These are phyloP conservation scores for Atkinsonella texensis DNA, from an alignment of 2,329 filamentous ascomycete genomes.

Conservation along the genomic window DNA sequence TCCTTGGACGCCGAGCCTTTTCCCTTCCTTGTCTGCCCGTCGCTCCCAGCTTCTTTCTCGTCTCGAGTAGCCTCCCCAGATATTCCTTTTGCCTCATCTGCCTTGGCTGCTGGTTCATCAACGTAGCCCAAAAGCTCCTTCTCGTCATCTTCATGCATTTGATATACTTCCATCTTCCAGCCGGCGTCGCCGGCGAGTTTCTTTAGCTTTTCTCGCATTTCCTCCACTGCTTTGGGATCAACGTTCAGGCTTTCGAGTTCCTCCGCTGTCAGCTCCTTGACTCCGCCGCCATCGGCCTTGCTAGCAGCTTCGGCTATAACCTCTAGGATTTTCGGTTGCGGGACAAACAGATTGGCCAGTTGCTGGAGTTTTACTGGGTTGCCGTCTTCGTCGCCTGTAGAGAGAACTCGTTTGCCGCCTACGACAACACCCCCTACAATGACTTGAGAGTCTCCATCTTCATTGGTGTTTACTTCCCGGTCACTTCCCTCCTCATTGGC, in stretches of 20 bases:
- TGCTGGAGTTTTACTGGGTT: constrained; percentile 31
- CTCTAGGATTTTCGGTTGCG: constrained; percentile 15
- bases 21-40: constrained; percentile 16
- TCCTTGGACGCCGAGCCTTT: not conserved
- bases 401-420: constrained; percentile 37
- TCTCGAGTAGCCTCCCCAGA: constrained; percentile 19
- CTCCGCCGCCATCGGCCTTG: constrained; percentile 47
- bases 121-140: constrained; percentile 59
- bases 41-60: constrained; percentile 1
- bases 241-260: constrained; percentile 59
- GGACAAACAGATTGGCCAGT: constrained; percentile 17
- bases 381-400: constrained; percentile 32
- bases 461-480: constrained; percentile 17
- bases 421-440: constrained; percentile 43
- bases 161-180: constrained; percentile 73
- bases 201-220: constrained; percentile 55
- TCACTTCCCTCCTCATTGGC: constrained; percentile 6
- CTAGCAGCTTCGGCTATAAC: constrained; percentile 32
- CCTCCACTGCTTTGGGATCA: constrained; percentile 53
- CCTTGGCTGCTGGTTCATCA: constrained; percentile 27
- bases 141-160: constrained; percentile 43
- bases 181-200: constrained; percentile 56
- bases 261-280: constrained; percentile 49
- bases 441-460: constrained; percentile 18
- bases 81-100: constrained; percentile 8